Evolutionary conservation across 345 rosid species (phyloP).

Genomic region (Hibiscus mutabilis): DNA sequence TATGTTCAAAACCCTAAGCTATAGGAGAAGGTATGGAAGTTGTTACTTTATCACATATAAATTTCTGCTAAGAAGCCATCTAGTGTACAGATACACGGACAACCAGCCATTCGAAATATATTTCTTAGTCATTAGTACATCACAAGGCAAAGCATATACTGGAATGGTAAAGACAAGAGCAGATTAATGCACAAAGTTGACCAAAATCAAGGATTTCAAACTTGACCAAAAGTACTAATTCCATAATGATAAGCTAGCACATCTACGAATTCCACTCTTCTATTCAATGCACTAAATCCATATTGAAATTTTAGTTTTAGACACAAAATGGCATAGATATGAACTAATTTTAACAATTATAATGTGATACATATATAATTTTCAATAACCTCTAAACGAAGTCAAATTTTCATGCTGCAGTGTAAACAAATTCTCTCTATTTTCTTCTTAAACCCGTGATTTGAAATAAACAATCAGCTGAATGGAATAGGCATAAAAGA

Average conservation of each 20-base stretch:
- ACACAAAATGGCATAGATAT: neutral
- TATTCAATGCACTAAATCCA: neutral
- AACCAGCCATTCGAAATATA: neutral
- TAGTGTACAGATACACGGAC: neutral
- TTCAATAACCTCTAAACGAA: neutral
- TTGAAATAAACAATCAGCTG: neutral
- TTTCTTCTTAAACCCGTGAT: neutral
- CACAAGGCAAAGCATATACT: neutral
- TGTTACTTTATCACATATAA: neutral
- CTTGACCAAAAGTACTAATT: neutral
- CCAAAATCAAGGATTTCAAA: neutral
- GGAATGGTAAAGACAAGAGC: neutral
- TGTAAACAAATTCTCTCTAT: neutral
- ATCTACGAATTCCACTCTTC: neutral
- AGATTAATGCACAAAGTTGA: neutral
- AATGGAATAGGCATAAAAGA: neutral
- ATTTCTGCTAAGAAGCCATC: neutral
- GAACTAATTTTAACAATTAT: no score
- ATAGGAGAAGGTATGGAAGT: neutral
- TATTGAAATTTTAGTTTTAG: neutral
- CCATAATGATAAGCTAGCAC: neutral
- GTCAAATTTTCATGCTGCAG: neutral
- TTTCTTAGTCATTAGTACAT: neutral
- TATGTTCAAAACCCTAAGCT: neutral
- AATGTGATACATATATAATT: no score